These are phyloP conservation scores for Collybia mongolica DNA, from an alignment of 768 basidiomycete genomes.

Conservation along the genomic window DNA sequence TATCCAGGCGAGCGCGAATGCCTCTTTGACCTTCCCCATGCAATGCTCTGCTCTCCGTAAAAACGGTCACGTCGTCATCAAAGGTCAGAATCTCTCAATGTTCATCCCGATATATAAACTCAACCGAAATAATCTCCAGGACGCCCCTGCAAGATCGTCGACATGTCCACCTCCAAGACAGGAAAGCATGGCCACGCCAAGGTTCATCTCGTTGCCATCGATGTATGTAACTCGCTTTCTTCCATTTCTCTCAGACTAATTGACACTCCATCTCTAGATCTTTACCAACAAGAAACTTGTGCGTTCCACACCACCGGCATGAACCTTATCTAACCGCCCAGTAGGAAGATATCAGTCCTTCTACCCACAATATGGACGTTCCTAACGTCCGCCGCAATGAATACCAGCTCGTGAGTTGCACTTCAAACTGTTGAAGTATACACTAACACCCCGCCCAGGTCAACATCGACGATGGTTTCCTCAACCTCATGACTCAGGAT, in stretches of 20 bases:
- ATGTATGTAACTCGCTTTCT: conserved; percentile 47
- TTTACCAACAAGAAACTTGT: conserved; percentile 94
- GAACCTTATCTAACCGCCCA: neutral
- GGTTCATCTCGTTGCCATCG: conserved; percentile 95
- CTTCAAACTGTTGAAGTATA: conserved; percentile 9
- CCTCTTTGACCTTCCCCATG: conserved; percentile 80
- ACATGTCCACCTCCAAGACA: conserved; percentile 99
- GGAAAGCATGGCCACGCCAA: conserved; percentile 99
- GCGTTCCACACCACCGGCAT: neutral
- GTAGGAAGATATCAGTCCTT: conserved; percentile 92
- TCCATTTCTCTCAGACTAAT: conserved; percentile 9
- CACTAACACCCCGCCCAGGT: conserved; percentile 39
- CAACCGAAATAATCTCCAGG: conserved; percentile 33
- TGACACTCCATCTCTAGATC: conserved; percentile 56
- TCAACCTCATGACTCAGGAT: conserved; percentile 88
- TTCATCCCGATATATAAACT: neutral
- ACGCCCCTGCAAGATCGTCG: conserved; percentile 97
- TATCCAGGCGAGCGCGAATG: conserved; percentile 64
- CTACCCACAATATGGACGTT: conserved; percentile 99
- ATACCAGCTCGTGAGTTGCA: conserved; percentile 77
- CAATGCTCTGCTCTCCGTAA: conserved; percentile 97
- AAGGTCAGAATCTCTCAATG: conserved; percentile 44
- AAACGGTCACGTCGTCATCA: conserved; percentile 95
- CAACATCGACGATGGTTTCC: conserved; percentile 91
- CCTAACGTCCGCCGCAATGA: conserved; percentile 90